Evolutionary conservation across 768 basidiomycete species (phyloP), one percentile per base, ranked within the genome.

Genomic region (Hemileccinum rubropunctum): DNA sequence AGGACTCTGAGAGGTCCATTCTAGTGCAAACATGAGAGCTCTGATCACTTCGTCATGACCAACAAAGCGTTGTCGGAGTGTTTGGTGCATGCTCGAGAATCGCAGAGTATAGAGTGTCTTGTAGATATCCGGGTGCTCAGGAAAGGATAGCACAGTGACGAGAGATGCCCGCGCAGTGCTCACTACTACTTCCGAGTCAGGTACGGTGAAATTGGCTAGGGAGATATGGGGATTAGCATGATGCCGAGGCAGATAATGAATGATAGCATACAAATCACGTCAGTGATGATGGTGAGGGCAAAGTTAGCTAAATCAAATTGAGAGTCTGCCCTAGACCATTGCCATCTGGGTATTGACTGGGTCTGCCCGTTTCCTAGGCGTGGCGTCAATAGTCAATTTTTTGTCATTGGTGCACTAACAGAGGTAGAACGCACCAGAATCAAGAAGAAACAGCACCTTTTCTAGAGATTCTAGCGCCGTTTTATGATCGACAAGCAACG

Each of bases 391-490:
- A 12, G 4, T 33, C 30, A 18, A 32, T 1, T 35, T 6, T 15
- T 13, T 2, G 35, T 13, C 17, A 12, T 15, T 4, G 38, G 34
- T 6, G 2, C 6, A 9, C n/a, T 2, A 23, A 46, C 2, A 10
- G 8, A 45, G 27, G 18, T 14, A 3, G 3, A 23, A 17, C 56
- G 17, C 23, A 56, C 56, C 12, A 14, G 10, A 44, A 32, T 45
- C 20, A 20, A 58, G 39, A 36, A 56, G 37, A 32, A 41, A 41
- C 11, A 58, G n/a, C 17, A 58, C 37, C 9, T 38, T 42, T 10
- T 43, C 41, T 3, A 56, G 43, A 9, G 33, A 55, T 8, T 3
- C 27, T 14, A 30, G 3, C 11, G 28, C 11, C 28, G 28, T 30
- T 12, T 30, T 8, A 8, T 12, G 9, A 9, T 30, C 28, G 11